Percentiles rank a stretch among this genome's conserved stretches.
These are phyloP conservation scores for Pseudogymnoascus sp. DNA, from an alignment of 2,329 filamentous ascomycete genomes.

Conservation along the genomic window DNA sequence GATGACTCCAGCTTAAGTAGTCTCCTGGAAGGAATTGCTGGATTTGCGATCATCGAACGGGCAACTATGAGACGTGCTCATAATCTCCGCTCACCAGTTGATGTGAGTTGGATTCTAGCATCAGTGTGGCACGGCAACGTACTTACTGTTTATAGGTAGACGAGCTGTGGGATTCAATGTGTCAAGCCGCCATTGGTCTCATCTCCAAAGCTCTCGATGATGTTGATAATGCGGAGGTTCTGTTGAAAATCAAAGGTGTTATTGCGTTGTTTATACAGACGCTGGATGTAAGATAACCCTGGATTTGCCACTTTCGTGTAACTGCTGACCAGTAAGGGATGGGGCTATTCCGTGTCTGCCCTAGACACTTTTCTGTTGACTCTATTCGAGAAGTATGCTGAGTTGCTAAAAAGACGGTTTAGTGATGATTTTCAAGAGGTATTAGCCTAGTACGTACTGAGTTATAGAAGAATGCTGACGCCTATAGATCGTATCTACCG, in stretches of 20 bases:
- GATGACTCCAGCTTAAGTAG: conserved; percentile 82
- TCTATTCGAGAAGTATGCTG: conserved; percentile 88
- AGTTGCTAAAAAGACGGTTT: conserved; percentile 81
- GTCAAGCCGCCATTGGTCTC: conserved; percentile 71
- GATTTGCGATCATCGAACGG: conserved; percentile 93
- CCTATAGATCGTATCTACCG: conserved; percentile 63
- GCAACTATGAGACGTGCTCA: conserved; percentile 83
- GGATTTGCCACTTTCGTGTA: background rate
- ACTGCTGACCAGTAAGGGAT: conserved; percentile 49
- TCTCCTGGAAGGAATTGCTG: conserved; percentile 84
- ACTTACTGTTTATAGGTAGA: conserved; percentile 56
- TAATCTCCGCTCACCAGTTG: conserved; percentile 69
- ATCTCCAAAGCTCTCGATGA: conserved; percentile 70
- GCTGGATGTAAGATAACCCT: conserved; percentile 65
- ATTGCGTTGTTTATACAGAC: conserved; percentile 94
- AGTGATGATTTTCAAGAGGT: conserved; percentile 94
- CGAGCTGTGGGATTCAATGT: conserved; percentile 98
- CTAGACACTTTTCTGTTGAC: conserved; percentile 80
- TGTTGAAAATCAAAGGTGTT: conserved; percentile 91
- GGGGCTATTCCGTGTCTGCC: conserved; percentile 75
- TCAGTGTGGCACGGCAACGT: background rate
- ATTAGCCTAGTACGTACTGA: conserved; percentile 12
- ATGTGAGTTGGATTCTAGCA: conserved; percentile 46
- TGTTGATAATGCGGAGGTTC: conserved; percentile 77
- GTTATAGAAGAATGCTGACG: conserved; percentile 12